Base-by-base conservation (phyloP, 495 filamentous ascomycete species). In the Podospora tetraspora region DNA sequence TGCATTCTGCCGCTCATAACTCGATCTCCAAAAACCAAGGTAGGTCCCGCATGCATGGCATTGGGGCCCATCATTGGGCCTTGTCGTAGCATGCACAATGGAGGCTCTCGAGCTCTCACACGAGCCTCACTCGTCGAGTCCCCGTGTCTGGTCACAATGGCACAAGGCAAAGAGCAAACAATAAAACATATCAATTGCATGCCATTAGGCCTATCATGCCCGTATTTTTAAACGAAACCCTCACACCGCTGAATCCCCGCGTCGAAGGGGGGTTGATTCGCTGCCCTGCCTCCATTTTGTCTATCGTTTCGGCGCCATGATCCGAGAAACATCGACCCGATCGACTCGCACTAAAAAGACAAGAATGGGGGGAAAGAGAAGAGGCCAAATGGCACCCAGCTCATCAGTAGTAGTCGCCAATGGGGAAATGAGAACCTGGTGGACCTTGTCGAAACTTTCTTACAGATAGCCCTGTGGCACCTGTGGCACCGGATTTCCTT, bases 291-390 rank as follows among this genome's bases (percentile, higher is more conserved):
- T 32, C 34, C 57, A n/a, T 64, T 68, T 72, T 70, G 66, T 68
- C 69, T 65, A 64, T 29, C 66, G 66, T 37, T 37, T 52, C 43
- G 43, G 43, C 43, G 43, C 43, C 43, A n/a, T 8, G 2, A 2
- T 52, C 19, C 16, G 19, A 52, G 6, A 52, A 52, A n/a, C 19
- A 52, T n/a, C 19, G 63, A 67, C 24, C 69, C 69, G 70, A 69
- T 63, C 71, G 69, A 72, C 71, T 75, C 77, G 77, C 77, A 77
- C 74, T 76, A 78, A 70, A 71, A 73, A 74, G 29, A 62, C 24
- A 37, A 66, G 61, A 21, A 62, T 69, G 37, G 62, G 29, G 34
- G 30, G 25, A 27, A 52, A n/a, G 43, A 25, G 66, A 63, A 37
- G 64, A 57, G 32, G 62, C 64, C 27, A 59, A 30, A 2, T 57